These are phyloP conservation scores for Cryptococcus sp. DNA, from an alignment of 1,284 basidiomycete species.

Conservation along the genomic window DNA sequence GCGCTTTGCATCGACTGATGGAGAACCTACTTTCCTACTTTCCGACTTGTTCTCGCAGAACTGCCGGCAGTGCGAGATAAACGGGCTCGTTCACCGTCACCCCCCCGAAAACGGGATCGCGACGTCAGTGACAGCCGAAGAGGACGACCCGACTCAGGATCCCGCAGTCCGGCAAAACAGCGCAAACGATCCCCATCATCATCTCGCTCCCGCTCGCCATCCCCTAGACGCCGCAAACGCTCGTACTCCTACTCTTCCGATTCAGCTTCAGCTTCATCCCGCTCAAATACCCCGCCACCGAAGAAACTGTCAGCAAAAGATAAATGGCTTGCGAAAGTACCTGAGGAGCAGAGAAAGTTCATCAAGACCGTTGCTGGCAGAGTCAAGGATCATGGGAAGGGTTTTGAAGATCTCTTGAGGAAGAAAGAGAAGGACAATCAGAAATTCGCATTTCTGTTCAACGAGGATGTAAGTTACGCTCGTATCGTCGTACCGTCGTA, in stretches of 20 bases:
- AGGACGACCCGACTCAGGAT: constrained; percentile 25
- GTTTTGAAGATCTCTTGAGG: constrained; percentile 74
- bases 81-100: constrained; percentile 18
- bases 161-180: constrained; percentile 35
- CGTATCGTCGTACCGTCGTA: too few relatives aligned
- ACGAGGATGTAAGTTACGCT: constrained; percentile 62
- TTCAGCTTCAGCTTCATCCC: constrained; percentile 8
- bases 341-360: constrained; percentile 74
- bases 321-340: constrained; percentile 58
- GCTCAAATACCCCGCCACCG: constrained; percentile 30
- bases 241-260: constrained; percentile 50
- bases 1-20: neutral
- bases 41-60: constrained; percentile 5
- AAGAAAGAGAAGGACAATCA: constrained; percentile 77
- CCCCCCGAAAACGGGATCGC: neutral
- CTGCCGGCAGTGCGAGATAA: constrained; percentile 22
- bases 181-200: constrained; percentile 16
- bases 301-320: constrained; percentile 24
- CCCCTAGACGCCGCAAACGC: constrained; percentile 49
- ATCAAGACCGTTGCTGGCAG: constrained; percentile 81
- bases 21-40: neutral
- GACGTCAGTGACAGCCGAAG: constrained; percentile 2
- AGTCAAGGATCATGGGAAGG: constrained; percentile 73
- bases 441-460: constrained; percentile 76
- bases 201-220: constrained; percentile 60